Base-by-base conservation (phyloP, 306 rosid genomes). In the Fragaria vesca region DNA sequence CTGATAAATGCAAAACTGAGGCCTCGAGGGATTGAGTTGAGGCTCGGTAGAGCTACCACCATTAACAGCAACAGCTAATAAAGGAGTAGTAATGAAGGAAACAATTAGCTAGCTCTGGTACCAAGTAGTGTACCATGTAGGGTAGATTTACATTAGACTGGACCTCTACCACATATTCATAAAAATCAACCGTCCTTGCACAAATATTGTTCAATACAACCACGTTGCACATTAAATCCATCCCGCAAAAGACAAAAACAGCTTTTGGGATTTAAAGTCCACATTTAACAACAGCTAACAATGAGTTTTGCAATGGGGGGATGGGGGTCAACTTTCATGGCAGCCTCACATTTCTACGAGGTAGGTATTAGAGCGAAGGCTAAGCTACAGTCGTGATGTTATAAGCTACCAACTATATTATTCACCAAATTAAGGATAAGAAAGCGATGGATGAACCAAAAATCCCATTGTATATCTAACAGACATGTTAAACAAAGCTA, bases 211-310 rank as follows among this genome's bases (percentile, higher is more conserved):
- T 26, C 36, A 16, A 73, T 26, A 40, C 71, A 63, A 63, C 65
- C 15, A 50, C 12, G 4, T 38, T 11, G 45, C 30, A 52, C 36
- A 43, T 42, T 13, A 8, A 66, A 10, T 73, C 38, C 66, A 57
- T 47, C 57, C 18, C 24, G 65, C 26, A 66, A 72, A 52, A 43
- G 79, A 76, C 84, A 84, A 72, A 51, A 66, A 51, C 21, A 60
- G 40, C 84, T 84, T 84, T 84, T 76, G 67, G 82, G 71, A 72
- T 72, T 80, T 24, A 80, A 72, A 60, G 51, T 78, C 69, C 36
- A n/a, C 73, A 76, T 48, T 75, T 3, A 34, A 34, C 40, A 54
- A 18, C 72, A 71, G 81, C 83, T 63, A 61, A 46, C 8, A 20
- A 5, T 36, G 73, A 51, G 38, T 54, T 36, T 36, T 66, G 34